Conservation (phyloP, 257 asterid species). For the Capsicum baccatum region DNA sequence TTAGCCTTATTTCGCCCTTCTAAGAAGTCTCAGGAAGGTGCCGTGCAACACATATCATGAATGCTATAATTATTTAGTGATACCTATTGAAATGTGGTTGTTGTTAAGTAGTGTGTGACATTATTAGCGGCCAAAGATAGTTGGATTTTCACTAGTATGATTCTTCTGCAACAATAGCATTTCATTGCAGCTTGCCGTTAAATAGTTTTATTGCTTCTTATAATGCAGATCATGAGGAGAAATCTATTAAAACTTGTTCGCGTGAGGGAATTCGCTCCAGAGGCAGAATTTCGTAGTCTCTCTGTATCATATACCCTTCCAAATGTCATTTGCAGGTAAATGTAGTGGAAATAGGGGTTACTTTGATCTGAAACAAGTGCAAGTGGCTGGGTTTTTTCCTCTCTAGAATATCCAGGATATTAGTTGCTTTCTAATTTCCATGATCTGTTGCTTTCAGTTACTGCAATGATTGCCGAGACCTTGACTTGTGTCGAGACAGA, state of each 20-base stretch:
- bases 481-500: slow-evolving; percentile 76
- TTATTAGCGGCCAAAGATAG: not conserved
- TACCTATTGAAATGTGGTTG: slow-evolving; percentile 14
- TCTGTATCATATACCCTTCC: slow-evolving; percentile 67
- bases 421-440: slow-evolving; percentile 25
- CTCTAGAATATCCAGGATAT: slow-evolving; percentile 21
- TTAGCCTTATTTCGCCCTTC: not conserved
- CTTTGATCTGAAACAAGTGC: not conserved
- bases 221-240: slow-evolving; percentile 87
- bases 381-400: not conserved
- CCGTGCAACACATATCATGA: not conserved
- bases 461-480: slow-evolving; percentile 94
- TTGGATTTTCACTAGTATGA: slow-evolving; percentile 17
- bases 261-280: slow-evolving; percentile 91
- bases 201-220: not conserved
- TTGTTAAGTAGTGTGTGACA: slow-evolving; percentile 1
- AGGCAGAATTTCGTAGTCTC: slow-evolving; percentile 71
- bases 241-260: slow-evolving; percentile 83
- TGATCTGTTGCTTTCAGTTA: slow-evolving; percentile 54
- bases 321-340: slow-evolving; percentile 92
- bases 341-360: slow-evolving; percentile 18
- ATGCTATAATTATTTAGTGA: not conserved
- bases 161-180: slow-evolving; percentile 12
- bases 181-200: not conserved
- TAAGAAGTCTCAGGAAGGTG: no score